Base-by-base conservation (phyloP, 2,329 filamentous ascomycete species). In the Pleoardoris graminearum region DNA sequence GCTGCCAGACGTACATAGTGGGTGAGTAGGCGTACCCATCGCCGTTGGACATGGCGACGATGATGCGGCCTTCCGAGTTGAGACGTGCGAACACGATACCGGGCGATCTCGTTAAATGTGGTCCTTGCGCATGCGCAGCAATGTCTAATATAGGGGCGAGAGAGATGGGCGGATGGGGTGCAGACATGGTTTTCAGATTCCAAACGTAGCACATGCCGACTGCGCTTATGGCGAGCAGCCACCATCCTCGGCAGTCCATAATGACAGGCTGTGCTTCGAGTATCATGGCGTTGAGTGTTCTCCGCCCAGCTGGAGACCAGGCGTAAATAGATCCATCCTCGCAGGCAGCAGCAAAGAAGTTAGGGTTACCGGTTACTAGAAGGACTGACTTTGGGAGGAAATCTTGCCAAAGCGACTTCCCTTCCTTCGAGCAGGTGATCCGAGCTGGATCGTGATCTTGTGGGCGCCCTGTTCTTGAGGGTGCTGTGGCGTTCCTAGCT, bases 231-330 rank as follows among this genome's bases (percentile, higher is more conserved):
- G 89, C 93, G 45, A 99, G 80, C 4, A 99, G 77, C 89, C 90
- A 97, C 76, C 89, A 89, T 10, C 89, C 90, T 50, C 92, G 85
- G 65, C 89, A 93, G 70, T 97, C 94, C 22, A 99, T 80, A 51
- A 99, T 94, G 27, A 97, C 92, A 0, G 94, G 90, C 65, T 97
- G 92, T 2, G 93, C 87, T 75, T 99, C 94, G 14, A 97, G 77
- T 5, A 97, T 83, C 59, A 97, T 81, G 4, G 92, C 86, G 65
- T 90, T 96, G 50, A 96, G 79, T 19, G 96, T 79, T 47, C 95
- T 85, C 56, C 95, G 85, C 11, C 94, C 94, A 12, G 92, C 91
- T 1, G 93, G 91, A 1, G 92, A 93, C 92, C 94, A 99, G 7
- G 90, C 83, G 68, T 96, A 90, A 7, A 99, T 72, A 16, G 87